A percentile compares a stretch with the other conserved stretches of the same genome.
These are phyloP conservation scores for Adansonia grandidieri DNA, from an alignment of 441 rosid genomes.

Conservation along the genomic window DNA sequence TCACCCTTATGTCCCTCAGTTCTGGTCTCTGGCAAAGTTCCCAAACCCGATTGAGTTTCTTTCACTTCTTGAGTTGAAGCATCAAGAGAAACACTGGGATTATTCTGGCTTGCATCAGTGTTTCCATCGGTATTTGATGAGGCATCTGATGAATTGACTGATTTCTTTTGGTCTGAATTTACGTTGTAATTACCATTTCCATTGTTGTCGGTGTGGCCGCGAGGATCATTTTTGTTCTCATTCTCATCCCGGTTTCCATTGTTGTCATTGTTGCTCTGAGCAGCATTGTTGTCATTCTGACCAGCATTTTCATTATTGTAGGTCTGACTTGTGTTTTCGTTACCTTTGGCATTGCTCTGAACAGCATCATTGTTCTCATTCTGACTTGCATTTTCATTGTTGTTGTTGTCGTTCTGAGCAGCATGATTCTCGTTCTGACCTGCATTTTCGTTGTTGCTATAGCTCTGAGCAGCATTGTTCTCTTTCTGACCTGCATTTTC, in stretches of 20 bases:
- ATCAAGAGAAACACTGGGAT: conserved; percentile 31
- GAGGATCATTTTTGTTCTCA: background rate
- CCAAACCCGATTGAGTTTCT: conserved; percentile 55
- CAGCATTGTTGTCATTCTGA: conserved; percentile 3
- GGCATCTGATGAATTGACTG: conserved; percentile 38
- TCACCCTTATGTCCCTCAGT: conserved; percentile 38
- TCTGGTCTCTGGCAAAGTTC: conserved; percentile 54
- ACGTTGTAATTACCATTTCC: conserved; percentile 21
- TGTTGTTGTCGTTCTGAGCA: conserved; percentile 2
- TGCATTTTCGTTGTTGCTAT: conserved; percentile 2
- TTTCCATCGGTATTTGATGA: conserved; percentile 30
- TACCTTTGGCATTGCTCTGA: background rate
- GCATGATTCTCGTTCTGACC: too few species aligned
- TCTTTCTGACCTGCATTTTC: background rate
- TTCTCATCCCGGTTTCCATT: background rate
- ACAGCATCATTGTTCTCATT: background rate
- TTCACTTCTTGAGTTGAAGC: conserved; percentile 59
- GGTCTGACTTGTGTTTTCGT: conserved; percentile 1
- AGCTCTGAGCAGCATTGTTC: conserved; percentile 6
- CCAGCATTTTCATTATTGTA: background rate
- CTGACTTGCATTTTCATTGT: background rate
- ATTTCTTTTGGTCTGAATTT: conserved; percentile 31
- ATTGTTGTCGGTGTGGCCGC: conserved; percentile 3
- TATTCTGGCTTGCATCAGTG: conserved; percentile 39
- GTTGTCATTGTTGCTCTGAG: background rate